Evolutionary conservation across 192 early-diverging fungal species (phyloP).

Genomic region (Diversispora eburnea): DNA sequence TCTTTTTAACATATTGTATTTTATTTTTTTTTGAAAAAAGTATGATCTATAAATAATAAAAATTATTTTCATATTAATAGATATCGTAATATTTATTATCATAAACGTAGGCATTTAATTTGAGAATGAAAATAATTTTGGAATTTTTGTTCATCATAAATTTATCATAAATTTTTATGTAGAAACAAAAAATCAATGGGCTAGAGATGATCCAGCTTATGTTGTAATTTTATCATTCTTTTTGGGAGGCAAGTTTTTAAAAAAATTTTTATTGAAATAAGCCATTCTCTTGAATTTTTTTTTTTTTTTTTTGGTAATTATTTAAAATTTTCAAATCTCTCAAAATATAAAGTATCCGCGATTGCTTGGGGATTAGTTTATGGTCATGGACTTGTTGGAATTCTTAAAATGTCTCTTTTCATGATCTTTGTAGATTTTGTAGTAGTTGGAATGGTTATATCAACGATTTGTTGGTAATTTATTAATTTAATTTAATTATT

Average conservation of each 20-base stretch:
- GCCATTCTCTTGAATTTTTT: not conserved
- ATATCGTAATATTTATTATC: slow-evolving; percentile 93
- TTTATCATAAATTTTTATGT: slow-evolving; percentile 18
- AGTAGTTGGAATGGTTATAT: slow-evolving; percentile 63
- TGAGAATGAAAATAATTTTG: not conserved
- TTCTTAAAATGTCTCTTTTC: slow-evolving; percentile 68
- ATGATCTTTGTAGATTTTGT: slow-evolving; percentile 85
- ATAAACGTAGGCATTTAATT: slow-evolving; percentile 72
- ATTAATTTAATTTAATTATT: not conserved
- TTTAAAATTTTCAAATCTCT: not conserved
- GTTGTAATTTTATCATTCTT: slow-evolving; percentile 67
- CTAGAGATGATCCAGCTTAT: slow-evolving; percentile 95
- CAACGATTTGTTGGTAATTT: slow-evolving; percentile 69
- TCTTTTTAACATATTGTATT: not conserved
- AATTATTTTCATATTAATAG: slow-evolving; percentile 38
- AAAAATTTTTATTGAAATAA: too few relatives aligned
- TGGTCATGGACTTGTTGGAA: slow-evolving; percentile 60
- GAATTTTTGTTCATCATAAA: slow-evolving; percentile 21
- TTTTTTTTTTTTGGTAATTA: not conserved
- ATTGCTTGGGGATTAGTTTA: slow-evolving; percentile 81
- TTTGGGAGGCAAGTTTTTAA: slow-evolving; percentile 55
- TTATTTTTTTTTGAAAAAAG: not conserved
- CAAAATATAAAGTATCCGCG: slow-evolving; percentile 58
- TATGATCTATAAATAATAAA: not conserved
- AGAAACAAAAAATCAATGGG: slow-evolving; percentile 99